These are phyloP conservation scores for Claviceps lovelessii DNA, from an alignment of 2,329 filamentous ascomycete genomes.

Conservation along the genomic window DNA sequence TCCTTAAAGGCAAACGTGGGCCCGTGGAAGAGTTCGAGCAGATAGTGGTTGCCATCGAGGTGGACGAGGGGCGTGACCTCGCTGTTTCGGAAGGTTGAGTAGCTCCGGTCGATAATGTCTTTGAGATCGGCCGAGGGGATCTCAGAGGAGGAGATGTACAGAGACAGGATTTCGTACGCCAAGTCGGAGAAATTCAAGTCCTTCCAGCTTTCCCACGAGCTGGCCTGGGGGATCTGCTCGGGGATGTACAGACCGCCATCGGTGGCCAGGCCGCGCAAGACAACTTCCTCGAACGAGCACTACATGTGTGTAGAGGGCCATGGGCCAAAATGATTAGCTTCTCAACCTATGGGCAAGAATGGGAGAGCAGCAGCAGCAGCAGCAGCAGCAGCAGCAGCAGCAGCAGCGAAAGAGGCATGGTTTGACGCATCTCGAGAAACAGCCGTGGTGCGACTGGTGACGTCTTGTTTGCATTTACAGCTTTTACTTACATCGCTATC, in stretches of 20 bases:
- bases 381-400: too few relatives aligned
- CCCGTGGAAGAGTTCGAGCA: conserved; percentile 92
- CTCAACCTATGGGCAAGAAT: neutral
- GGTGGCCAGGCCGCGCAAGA: conserved; percentile 72
- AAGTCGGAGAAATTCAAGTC: conserved; percentile 68
- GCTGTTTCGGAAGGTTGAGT: conserved; percentile 71
- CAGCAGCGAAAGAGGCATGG: neutral
- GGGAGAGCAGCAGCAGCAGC: too few relatives aligned
- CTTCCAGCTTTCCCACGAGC: conserved; percentile 44
- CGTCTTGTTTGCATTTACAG: neutral
- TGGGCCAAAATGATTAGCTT: neutral
- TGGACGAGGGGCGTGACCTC: conserved; percentile 68
- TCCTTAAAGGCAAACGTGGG: conserved; percentile 95
- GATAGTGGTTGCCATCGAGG: conserved; percentile 61
- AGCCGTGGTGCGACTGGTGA: neutral
- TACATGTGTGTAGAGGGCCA: conserved; percentile 17
- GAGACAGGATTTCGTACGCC: conserved; percentile 69
- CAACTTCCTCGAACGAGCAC: conserved; percentile 83
- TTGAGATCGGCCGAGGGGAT: conserved; percentile 70
- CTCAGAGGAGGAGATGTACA: conserved; percentile 74
- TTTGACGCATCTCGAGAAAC: neutral
- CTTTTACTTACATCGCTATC: conserved; percentile 29
- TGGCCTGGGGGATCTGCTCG: conserved; percentile 51
- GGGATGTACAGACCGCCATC: conserved; percentile 87
- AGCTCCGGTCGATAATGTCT: conserved; percentile 69